Conservation (phyloP, 805 yeast species). For the Limtongia smithiae region DNA sequence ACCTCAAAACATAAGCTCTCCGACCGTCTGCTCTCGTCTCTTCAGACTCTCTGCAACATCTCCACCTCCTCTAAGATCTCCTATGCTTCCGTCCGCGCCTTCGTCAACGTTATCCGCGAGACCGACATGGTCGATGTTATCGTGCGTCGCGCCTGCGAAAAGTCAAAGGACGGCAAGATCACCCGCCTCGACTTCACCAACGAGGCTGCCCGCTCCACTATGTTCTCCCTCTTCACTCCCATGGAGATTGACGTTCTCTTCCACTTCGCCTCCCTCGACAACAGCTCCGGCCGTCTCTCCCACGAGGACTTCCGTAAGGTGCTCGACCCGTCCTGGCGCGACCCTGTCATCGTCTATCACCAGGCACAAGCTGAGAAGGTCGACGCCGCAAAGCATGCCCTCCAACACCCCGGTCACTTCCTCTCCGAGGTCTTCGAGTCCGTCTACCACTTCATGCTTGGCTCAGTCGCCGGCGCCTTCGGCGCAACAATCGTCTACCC, state of each 20-base stretch:
- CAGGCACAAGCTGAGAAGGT: constrained; percentile 35
- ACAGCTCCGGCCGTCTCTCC: constrained; percentile 35
- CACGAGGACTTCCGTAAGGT: constrained; percentile 40
- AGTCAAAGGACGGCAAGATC: constrained; percentile 39
- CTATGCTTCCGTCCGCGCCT: constrained; percentile 45
- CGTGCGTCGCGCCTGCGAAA: constrained; percentile 37
- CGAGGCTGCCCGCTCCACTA: constrained; percentile 41
- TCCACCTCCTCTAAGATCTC: constrained; percentile 37
- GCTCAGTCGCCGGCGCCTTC: constrained; percentile 94
- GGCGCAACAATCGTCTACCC: constrained; percentile 99
- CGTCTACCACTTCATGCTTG: constrained; percentile 78
- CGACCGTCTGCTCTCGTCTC: constrained; percentile 38
- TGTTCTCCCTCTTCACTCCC: constrained; percentile 44
- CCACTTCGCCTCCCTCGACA: constrained; percentile 40
- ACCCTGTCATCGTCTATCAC: constrained; percentile 31
- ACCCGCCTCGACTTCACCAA: constrained; percentile 39
- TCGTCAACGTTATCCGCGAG: constrained; percentile 42
- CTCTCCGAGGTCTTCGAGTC: constrained; percentile 72
- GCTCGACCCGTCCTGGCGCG: constrained; percentile 46
- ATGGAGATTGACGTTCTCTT: constrained; percentile 44
- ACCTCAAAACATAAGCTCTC: constrained; percentile 44
- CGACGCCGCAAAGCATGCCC: constrained; percentile 42
- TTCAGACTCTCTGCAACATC: constrained; percentile 40
- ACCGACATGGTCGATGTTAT: constrained; percentile 42
- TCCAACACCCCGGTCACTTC: constrained; percentile 40